Evolutionary conservation across 345 rosid genomes (phyloP), one percentile per base, ranked within the genome.

Genomic region (Murraya paniculata): DNA sequence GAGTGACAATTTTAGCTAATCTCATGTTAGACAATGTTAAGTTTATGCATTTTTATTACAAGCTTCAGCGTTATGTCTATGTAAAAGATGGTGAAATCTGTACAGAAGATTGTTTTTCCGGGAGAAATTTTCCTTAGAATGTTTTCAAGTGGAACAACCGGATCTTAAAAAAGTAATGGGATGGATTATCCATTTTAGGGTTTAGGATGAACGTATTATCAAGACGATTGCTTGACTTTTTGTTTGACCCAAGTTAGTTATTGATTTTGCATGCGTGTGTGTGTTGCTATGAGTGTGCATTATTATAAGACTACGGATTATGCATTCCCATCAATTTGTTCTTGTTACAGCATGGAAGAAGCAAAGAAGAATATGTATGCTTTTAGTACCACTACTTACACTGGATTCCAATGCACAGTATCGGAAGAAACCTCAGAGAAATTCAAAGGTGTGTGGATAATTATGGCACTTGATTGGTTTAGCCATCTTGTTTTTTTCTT

Each of bases 331-430:
- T 64, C 35, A 7, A 21, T 21, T 27, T 21, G 33, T 72, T 57
- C 24, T 58, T 68, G 39, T 66, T 45, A 57, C 85, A 94, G 98
- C 85, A 92, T 94, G 97, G 98, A 94, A 84, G 98, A 94, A 81
- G 99, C 98, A 24, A 94, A 91, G 91, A 92, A 90, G 86, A 96
- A 94, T 83, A 88, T 94, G 97, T 96, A 92, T 64, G 98, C 98
- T 25, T 94, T 96, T 80, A 95, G 98, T 67, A 94, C 97, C 33
- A 91, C 98, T 14, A 94, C 97, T 1, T 94, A 94, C 79, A 94
- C 98, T 41, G 98, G 99, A 41, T 96, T 96, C 74, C 98, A 96
- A 69, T 96, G 97, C 86, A 94, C 94, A 6, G 91, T 91, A 2
- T 88, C 86, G 13, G 95, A 93, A 84, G 97, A 89, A 78, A 92